Percentiles rank a stretch among this genome's conserved stretches.
These are phyloP conservation scores for Fomitopsis schrenkii DNA, from an alignment of 1,284 basidiomycete genomes.

Conservation along the genomic window DNA sequence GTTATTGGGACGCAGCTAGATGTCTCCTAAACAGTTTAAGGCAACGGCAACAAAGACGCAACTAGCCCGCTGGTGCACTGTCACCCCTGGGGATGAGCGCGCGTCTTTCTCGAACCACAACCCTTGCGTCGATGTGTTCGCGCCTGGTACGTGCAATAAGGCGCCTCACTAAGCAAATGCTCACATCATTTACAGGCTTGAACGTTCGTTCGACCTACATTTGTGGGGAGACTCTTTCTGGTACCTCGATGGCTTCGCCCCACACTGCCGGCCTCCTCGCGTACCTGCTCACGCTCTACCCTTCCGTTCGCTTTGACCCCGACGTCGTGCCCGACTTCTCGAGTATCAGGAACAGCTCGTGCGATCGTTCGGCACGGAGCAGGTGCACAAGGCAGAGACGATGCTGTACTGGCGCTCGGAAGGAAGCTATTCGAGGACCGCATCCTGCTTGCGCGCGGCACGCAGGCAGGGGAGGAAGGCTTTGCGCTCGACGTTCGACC, in stretches of 20 bases:
- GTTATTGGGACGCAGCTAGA: too few species aligned
- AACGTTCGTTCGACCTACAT: conserved; percentile 72
- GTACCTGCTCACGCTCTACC: conserved; percentile 69
- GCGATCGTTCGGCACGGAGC: conserved; percentile 19
- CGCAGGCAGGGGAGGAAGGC: too few species aligned
- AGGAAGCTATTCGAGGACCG: too few species aligned
- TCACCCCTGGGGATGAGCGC: conserved; percentile 63
- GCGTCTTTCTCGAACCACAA: conserved; percentile 80
- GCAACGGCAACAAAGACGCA: conserved; percentile 53
- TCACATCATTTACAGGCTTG: conserved; percentile 31
- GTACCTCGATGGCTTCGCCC: conserved; percentile 58
- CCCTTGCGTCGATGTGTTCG: conserved; percentile 72
- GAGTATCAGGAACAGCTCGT: conserved; percentile 18
- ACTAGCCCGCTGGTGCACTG: conserved; percentile 73
- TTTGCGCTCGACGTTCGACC: too few species aligned
- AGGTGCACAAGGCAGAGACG: too few species aligned
- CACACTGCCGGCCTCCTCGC: conserved; percentile 66
- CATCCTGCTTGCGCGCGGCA: too few species aligned
- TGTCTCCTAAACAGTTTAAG: too few species aligned
- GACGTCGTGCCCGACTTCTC: conserved; percentile 27
- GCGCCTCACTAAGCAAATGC: not conserved
- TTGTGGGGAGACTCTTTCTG: conserved; percentile 57
- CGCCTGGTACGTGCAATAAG: conserved; percentile 45
- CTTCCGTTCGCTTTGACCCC: conserved; percentile 45
- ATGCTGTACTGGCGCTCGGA: too few species aligned